Percentiles rank a stretch among this genome's conserved stretches.
phyloP scores from a whole-genome alignment of 805 yeast genomes.

The Naumovozyma dairenensis region DNA sequence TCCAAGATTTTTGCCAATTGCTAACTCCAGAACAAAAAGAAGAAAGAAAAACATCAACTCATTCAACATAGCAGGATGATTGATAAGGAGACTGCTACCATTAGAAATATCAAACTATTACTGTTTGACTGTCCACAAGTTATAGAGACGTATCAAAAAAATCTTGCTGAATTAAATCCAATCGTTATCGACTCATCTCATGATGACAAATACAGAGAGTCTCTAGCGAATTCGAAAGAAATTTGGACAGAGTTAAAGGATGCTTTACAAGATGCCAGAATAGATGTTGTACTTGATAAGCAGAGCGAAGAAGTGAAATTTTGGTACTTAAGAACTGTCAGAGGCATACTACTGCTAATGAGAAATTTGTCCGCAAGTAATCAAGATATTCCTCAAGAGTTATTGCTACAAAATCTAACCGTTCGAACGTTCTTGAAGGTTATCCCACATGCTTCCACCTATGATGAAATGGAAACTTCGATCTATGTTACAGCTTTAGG shows the following conservation, averaged over 20 bases:
- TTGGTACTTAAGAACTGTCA: constrained; percentile 28
- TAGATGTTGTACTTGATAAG: constrained; percentile 1
- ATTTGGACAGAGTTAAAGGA: constrained; percentile 23
- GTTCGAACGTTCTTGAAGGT: constrained; percentile 5
- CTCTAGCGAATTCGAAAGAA: constrained; percentile 17
- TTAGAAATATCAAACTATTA: too few species aligned
- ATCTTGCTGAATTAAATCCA: constrained; percentile 12
- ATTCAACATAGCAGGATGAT: too few species aligned
- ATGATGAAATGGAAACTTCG: constrained; percentile 18
- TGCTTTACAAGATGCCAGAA: constrained; percentile 6
- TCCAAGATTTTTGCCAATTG: too few species aligned
- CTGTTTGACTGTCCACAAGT: too few species aligned
- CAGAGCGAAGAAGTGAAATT: constrained; percentile 5
- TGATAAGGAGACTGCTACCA: too few species aligned
- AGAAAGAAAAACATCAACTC: too few species aligned
- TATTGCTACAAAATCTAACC: constrained; percentile 13
- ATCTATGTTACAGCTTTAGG: constrained; percentile 11
- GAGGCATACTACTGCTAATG: constrained; percentile 41
- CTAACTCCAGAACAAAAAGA: too few species aligned
- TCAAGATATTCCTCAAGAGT: constrained; percentile 22
- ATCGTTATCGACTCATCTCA: constrained; percentile 19
- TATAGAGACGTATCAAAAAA: too few species aligned
- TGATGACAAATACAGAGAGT: constrained; percentile 20
- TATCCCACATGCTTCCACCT: constrained; percentile 2
- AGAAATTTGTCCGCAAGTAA: constrained; percentile 37